A percentile compares a stretch with the other conserved stretches of the same genome.
phyloP scores from a whole-genome alignment of 148 eudicot species.

The Chenopodium berlandieri region DNA sequence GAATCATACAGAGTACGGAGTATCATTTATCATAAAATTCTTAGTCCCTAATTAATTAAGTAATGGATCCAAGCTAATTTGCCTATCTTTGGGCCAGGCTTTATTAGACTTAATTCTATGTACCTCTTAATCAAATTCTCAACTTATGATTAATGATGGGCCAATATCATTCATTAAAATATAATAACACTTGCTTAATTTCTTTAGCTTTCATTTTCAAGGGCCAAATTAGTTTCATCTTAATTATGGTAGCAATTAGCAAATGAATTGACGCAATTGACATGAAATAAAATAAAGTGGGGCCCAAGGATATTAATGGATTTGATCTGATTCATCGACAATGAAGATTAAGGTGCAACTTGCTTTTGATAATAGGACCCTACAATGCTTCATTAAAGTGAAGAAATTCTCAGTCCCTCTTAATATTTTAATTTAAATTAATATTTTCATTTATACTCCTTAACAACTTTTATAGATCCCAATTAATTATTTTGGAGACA shows the following conservation, averaged over 20 bases:
- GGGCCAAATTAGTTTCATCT: not conserved
- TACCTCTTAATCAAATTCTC: not conserved
- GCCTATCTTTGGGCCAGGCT: not conserved
- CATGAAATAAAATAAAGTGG: not conserved
- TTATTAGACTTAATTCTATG: not conserved
- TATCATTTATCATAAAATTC: too few species aligned
- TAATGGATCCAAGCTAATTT: not conserved
- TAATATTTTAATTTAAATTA: not conserved
- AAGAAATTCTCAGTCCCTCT: not conserved
- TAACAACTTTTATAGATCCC: not conserved
- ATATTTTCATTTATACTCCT: not conserved
- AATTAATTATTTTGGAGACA: constrained; percentile 19
- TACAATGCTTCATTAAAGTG: constrained; percentile 3
- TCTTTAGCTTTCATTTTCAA: not conserved
- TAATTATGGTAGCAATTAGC: not conserved
- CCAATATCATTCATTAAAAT: not conserved
- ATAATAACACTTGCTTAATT: not conserved
- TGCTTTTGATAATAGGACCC: constrained; percentile 15
- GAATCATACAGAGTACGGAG: too few species aligned
- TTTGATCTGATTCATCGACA: constrained; percentile 8
- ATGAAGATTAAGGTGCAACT: constrained; percentile 11
- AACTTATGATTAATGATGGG: not conserved
- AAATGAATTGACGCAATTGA: not conserved
- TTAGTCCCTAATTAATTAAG: too few species aligned
- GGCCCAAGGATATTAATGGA: not conserved